Percentiles rank a stretch among this genome's conserved stretches.
Conservation (phyloP, 306 rosid species). For the Fragaria vesca region DNA sequence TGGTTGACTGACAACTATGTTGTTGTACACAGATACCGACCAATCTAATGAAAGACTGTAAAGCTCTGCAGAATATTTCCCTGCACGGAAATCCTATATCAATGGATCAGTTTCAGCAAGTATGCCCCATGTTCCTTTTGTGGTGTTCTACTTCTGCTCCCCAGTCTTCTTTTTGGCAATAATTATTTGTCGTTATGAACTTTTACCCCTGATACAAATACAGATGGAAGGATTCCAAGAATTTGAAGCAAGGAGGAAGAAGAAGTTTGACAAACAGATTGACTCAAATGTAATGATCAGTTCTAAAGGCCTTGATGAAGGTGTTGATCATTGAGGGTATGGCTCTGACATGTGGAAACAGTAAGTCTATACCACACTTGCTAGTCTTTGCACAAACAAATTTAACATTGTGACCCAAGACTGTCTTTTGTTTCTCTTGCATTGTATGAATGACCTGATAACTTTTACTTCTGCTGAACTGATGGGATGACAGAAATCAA, state of each 20-base stretch:
- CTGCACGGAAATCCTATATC: slow-evolving; percentile 89
- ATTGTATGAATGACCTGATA: not conserved
- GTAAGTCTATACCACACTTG: slow-evolving; percentile 17
- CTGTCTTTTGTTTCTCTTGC: not conserved
- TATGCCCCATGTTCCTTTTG: slow-evolving; percentile 25
- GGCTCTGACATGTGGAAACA: not conserved
- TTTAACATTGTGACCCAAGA: no score
- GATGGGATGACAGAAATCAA: not conserved
- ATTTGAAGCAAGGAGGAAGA: slow-evolving; percentile 85
- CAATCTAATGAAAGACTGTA: slow-evolving; percentile 79
- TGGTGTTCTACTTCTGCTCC: not conserved
- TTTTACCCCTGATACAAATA: slow-evolving; percentile 9
- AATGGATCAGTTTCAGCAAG: slow-evolving; percentile 95
- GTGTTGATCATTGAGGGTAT: slow-evolving; percentile 67
- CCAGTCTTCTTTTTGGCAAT: not conserved
- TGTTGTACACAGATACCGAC: slow-evolving; percentile 64
- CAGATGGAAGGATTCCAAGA: slow-evolving; percentile 96
- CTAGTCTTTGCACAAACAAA: not conserved
- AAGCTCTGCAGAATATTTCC: slow-evolving; percentile 83
- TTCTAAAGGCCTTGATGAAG: slow-evolving; percentile 92
- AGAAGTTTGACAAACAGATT: slow-evolving; percentile 92
- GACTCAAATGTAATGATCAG: slow-evolving; percentile 89
- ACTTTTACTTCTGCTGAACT: not conserved
- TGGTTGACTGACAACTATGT: slow-evolving; percentile 10
- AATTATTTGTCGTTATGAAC: slow-evolving; percentile 20